Percentiles rank a stretch among this genome's conserved stretches.
Evolutionary conservation across 805 yeast genomes (phyloP).

Genomic region (Metschnikowia lunata): DNA sequence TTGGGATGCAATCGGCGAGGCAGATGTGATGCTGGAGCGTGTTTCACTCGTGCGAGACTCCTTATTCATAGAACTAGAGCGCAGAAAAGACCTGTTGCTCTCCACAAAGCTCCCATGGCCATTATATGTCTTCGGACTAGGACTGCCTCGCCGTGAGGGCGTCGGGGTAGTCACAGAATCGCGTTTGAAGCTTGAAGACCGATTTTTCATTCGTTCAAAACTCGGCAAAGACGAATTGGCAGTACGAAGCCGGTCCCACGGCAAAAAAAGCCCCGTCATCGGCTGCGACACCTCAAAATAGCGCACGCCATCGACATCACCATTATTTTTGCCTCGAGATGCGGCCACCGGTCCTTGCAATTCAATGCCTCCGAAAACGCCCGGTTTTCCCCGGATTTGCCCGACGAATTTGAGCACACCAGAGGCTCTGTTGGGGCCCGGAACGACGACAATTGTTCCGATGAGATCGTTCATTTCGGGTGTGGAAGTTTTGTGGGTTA

Average conservation of each 20-base stretch:
- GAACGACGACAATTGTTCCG: slow-evolving; percentile 44
- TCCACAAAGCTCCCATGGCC: not conserved
- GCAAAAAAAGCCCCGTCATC: slow-evolving; percentile 72
- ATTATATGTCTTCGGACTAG: not conserved
- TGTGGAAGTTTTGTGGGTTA: not conserved
- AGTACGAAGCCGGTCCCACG: slow-evolving; percentile 42
- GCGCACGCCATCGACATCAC: slow-evolving; percentile 66
- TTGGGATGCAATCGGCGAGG: slow-evolving; percentile 1
- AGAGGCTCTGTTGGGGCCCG: slow-evolving; percentile 55
- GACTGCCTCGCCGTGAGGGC: slow-evolving; percentile 10
- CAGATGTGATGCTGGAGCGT: not conserved
- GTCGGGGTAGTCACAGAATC: slow-evolving; percentile 14
- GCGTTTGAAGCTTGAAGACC: slow-evolving; percentile 5
- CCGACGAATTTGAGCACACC: slow-evolving; percentile 75
- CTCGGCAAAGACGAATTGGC: slow-evolving; percentile 29
- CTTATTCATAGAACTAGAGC: slow-evolving; percentile 1
- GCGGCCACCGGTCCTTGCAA: slow-evolving; percentile 57
- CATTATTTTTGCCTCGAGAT: slow-evolving; percentile 75
- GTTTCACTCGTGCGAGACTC: not conserved
- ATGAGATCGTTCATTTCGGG: slow-evolving; percentile 26
- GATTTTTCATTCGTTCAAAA: slow-evolving; percentile 2
- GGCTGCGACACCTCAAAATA: slow-evolving; percentile 66
- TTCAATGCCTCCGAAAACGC: slow-evolving; percentile 85
- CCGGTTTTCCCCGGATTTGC: slow-evolving; percentile 61
- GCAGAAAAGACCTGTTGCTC: slow-evolving; percentile 1